Conservation (phyloP, 768 basidiomycete species). For the Podaxis rugospora region DNA sequence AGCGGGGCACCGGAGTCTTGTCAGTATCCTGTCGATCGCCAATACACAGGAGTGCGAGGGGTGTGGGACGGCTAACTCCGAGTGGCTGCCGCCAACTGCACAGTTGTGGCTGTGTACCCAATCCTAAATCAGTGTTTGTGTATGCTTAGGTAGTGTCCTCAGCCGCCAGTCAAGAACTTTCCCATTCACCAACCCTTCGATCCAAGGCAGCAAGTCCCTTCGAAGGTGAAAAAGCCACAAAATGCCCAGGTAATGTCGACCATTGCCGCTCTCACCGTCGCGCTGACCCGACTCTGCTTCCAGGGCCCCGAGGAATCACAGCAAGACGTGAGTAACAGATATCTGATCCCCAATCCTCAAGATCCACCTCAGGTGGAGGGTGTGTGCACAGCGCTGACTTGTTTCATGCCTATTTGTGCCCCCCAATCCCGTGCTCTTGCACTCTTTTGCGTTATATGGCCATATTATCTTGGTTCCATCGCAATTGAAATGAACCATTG, state of each 20-base stretch:
- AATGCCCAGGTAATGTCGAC: conserved; percentile 77
- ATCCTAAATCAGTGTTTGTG: conserved; percentile 32
- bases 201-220: conserved; percentile 27
- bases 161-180: conserved; percentile 13
- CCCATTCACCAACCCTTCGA: background rate
- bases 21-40: conserved; percentile 42
- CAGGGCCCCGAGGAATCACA: conserved; percentile 90
- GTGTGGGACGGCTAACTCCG: conserved; percentile 46
- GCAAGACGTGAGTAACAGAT: conserved; percentile 79
- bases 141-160: conserved; percentile 22
- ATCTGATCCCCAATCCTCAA: conserved; percentile 37
- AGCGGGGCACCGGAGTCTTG: conserved; percentile 39
- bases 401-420: conserved; percentile 44
- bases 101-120: conserved; percentile 46
- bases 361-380: conserved; percentile 68
- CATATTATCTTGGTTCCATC: background rate
- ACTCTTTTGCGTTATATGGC: conserved; percentile 24
- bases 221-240: conserved; percentile 47
- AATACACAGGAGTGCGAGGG: conserved; percentile 9
- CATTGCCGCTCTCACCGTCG: conserved; percentile 12
- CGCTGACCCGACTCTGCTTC: conserved; percentile 21
- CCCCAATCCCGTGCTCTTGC: conserved; percentile 46
- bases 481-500: background rate
- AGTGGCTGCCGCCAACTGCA: conserved; percentile 60
- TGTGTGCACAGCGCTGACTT: conserved; percentile 55